A percentile compares a stretch with the other conserved stretches of the same genome.
These are phyloP conservation scores for Xylaria sp. DNA, from an alignment of 2,329 filamentous ascomycete genomes.

Conservation along the genomic window DNA sequence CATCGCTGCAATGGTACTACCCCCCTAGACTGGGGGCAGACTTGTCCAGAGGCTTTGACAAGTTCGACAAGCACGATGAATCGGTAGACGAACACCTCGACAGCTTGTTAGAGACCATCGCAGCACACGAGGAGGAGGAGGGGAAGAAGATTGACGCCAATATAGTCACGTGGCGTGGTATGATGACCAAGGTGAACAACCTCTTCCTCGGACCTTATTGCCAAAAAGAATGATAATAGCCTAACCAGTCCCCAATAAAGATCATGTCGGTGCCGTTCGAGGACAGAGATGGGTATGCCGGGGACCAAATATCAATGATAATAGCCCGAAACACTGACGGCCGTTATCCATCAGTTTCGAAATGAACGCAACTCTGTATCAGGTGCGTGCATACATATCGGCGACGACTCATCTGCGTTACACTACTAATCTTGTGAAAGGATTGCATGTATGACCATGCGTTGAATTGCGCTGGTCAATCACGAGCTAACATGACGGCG, in stretches of 20 bases:
- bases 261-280: conserved; percentile 89
- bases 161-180: conserved; percentile 92
- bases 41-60: conserved; percentile 82
- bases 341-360: conserved; percentile 71
- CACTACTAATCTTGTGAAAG: conserved; percentile 51
- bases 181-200: conserved; percentile 90
- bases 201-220: not conserved
- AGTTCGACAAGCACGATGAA: conserved; percentile 85
- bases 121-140: conserved; percentile 75
- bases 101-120: conserved; percentile 80
- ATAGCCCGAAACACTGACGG: conserved; percentile 6
- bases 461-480: not conserved
- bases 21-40: conserved; percentile 77
- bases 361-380: conserved; percentile 93
- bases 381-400: conserved; percentile 67
- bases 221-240: not conserved
- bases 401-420: conserved; percentile 6
- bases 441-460: conserved; percentile 62
- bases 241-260: conserved; percentile 57
- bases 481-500: conserved; percentile 25
- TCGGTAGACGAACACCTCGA: conserved; percentile 87
- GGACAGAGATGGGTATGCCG: conserved; percentile 76
- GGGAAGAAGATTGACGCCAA: conserved; percentile 77
- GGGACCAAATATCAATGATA: not conserved
- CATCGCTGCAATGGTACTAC: conserved; percentile 89